Base-by-base conservation (phyloP, 495 filamentous ascomycete species). In the Tuber aestivum region DNA sequence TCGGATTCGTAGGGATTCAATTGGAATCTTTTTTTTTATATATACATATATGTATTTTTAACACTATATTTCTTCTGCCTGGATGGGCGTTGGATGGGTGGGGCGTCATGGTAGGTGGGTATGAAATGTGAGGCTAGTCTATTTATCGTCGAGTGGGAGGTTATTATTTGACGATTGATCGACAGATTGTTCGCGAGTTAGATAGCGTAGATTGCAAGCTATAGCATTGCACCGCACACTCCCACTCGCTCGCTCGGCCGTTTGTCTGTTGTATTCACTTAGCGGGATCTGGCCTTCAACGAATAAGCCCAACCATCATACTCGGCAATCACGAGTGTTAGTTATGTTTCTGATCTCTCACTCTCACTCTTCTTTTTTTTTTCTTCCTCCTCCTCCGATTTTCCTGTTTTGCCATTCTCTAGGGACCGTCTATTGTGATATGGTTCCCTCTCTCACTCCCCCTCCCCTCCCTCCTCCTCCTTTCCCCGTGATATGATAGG, bases 271-370 rank as follows among this genome's bases (percentile, higher is more conserved):
- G 56, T 32, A 14, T 65, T 65, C 56, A 61, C 50, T 61, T 10
- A 27, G 10, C 23, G 50, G 9, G n/a, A 3, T n/a, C 50, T 61
- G 10, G n/a, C 50, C n/a, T 61, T 61, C 48, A 61, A 61, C 8
- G 12, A 18, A 8, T 12, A 61, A 32, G 56, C 32, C 56, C 56
- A 65, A 65, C 56, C 8, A 32, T 65, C 56, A 32, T 65, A 65
- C n/a, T 32, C 56, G n/a, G 56, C 56, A 65, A 65, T 65, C 56
- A 16, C n/a, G 56, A 65, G n/a, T 65, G 56, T 65, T 65, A 65
- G n/a, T n/a, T n/a, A n/a, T 65, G n/a, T 65, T 65, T 65, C 27
- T 65, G 3, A 65, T 65, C 12, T 32, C 6, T 65, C n/a, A n/a
- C n/a, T n/a, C n/a, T n/a, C n/a, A n/a, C n/a, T n/a, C n/a, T n/a